Evolutionary conservation across 164 flowering plant genomes (phyloP).

Genomic region (Amborella trichopoda): DNA sequence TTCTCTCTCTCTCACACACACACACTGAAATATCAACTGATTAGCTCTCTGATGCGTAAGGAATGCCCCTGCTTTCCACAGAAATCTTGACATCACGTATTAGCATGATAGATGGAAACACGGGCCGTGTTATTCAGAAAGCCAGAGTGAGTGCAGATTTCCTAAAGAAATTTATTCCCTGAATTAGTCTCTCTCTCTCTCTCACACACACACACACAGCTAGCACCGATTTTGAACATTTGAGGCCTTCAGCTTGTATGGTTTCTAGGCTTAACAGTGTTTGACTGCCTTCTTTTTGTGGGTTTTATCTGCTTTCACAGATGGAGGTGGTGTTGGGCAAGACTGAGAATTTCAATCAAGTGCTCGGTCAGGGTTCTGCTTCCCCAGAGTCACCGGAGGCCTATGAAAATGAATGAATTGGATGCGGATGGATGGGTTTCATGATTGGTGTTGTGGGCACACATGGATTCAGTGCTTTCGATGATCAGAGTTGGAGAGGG

Average conservation of each 20-base stretch:
- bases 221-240: neutral
- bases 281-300: neutral
- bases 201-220: neutral
- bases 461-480: neutral
- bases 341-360: slow-evolving; percentile 8
- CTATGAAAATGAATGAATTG: slow-evolving; percentile 3
- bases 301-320: slow-evolving; percentile 3
- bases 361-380: slow-evolving; percentile 1
- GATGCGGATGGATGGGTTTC: neutral
- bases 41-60: no score
- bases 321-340: slow-evolving; percentile 14
- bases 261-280: neutral
- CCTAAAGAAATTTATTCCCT: neutral
- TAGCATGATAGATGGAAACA: slow-evolving; percentile 63
- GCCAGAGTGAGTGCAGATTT: slow-evolving; percentile 38
- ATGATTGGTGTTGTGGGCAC: neutral
- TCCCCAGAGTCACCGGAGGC: neutral
- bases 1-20: neutral
- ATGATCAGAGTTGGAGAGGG: neutral
- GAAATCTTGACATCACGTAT: slow-evolving; percentile 68
- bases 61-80: slow-evolving; percentile 12
- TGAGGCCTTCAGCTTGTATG: neutral
- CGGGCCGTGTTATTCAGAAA: slow-evolving; percentile 60
- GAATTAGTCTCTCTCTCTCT: neutral
- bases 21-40: neutral